Evolutionary conservation across 164 flowering plant genomes (phyloP).

Genomic region (Aristolochia californica): DNA sequence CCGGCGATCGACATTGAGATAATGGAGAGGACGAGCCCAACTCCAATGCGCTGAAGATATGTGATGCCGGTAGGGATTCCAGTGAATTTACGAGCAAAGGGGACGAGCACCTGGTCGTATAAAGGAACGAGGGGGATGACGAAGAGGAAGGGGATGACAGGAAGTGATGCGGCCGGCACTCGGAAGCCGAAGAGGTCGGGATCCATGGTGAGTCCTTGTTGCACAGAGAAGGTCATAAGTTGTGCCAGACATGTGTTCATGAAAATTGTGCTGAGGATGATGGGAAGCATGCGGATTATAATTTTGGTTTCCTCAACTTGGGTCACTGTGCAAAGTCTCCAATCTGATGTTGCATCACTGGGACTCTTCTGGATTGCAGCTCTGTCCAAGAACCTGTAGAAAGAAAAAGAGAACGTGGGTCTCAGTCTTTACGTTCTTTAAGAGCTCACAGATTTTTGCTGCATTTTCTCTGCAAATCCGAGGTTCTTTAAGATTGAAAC

Average conservation of each 20-base stretch:
- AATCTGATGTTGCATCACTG: conserved; percentile 47
- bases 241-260: conserved; percentile 72
- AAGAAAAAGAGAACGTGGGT: neutral
- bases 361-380: conserved; percentile 49
- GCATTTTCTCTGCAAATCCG: too few species aligned
- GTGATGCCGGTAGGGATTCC: conserved; percentile 58
- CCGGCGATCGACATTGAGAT: conserved; percentile 60
- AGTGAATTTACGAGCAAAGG: conserved; percentile 42
- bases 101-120: conserved; percentile 54
- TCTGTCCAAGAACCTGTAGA: conserved; percentile 75
- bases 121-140: conserved; percentile 44
- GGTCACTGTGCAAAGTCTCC: conserved; percentile 56
- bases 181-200: conserved; percentile 27
- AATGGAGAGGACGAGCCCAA: conserved; percentile 49
- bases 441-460: too few species aligned
- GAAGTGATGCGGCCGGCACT: conserved; percentile 50
- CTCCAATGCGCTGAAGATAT: conserved; percentile 53
- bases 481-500: neutral
- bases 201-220: conserved; percentile 63
- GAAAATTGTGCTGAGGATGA: conserved; percentile 62
- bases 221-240: conserved; percentile 60
- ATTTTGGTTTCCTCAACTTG: conserved; percentile 73
- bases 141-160: conserved; percentile 46
- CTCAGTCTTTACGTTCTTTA: too few species aligned
- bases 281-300: conserved; percentile 50